Conservation (phyloP, 495 filamentous ascomycete genomes). For the Saxophila tyrrhenica region DNA sequence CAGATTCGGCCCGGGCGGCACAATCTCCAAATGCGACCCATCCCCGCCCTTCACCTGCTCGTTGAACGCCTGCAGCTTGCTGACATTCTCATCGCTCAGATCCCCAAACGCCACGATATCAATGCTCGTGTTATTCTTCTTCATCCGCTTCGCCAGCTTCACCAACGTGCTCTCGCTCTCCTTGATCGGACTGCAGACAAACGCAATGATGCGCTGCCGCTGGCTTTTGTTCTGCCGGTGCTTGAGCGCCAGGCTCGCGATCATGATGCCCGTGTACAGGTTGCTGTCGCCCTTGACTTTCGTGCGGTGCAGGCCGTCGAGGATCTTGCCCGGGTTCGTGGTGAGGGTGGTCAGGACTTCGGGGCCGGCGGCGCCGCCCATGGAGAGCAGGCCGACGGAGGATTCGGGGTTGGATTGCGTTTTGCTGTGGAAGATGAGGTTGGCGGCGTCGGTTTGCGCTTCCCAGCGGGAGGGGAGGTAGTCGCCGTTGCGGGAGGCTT, state of each 20-base stretch:
- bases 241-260: conserved; percentile 94
- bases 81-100: conserved; percentile 74
- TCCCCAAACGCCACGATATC: conserved; percentile 94
- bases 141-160: conserved; percentile 93
- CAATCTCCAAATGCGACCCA: conserved; percentile 79
- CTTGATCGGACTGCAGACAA: conserved; percentile 81
- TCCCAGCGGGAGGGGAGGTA: conserved; percentile 91
- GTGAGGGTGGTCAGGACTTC: conserved; percentile 95
- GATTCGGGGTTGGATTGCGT: conserved; percentile 92
- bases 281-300: conserved; percentile 84
- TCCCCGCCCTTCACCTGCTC: conserved; percentile 81
- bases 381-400: conserved; percentile 94
- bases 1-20: conserved; percentile 80
- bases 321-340: conserved; percentile 85
- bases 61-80: conserved; percentile 88
- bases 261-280: conserved; percentile 83
- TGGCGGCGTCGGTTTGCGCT: conserved; percentile 88
- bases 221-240: conserved; percentile 96
- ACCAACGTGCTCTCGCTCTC: conserved; percentile 82
- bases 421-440: conserved; percentile 87
- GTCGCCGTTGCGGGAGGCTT: conserved; percentile 94
- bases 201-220: conserved; percentile 87
- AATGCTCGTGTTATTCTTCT: conserved; percentile 84
- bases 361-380: conserved; percentile 82
- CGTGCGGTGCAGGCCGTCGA: conserved; percentile 84